Evolutionary conservation across 768 basidiomycete genomes (phyloP).

Genomic region (Chalciporus pseudorubinellus): DNA sequence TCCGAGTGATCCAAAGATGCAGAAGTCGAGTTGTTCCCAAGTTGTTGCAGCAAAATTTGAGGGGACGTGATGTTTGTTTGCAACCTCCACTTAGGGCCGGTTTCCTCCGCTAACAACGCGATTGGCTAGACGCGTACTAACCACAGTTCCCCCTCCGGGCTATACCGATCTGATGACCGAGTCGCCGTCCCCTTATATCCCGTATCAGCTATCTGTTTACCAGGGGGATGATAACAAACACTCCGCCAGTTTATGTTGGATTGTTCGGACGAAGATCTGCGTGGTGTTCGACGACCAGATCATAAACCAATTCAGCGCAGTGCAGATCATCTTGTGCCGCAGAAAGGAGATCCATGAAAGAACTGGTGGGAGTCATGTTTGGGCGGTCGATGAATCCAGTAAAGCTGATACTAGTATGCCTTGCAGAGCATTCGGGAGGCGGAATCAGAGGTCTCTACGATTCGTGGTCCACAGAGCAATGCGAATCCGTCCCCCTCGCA

Average conservation of each 20-base stretch:
- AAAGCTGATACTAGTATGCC: too few relatives aligned
- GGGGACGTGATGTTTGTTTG: too few relatives aligned
- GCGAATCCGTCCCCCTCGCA: neutral
- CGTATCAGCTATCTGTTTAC: neutral
- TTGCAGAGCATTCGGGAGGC: neutral
- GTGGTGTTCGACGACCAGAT: neutral
- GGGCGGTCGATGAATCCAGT: neutral
- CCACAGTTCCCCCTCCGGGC: too few relatives aligned
- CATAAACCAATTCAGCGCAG: neutral
- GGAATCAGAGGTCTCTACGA: neutral
- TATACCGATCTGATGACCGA: neutral
- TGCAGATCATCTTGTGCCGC: neutral
- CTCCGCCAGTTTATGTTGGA: neutral
- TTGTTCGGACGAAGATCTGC: neutral
- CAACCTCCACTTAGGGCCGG: too few relatives aligned
- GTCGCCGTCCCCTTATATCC: neutral
- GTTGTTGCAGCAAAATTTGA: too few relatives aligned
- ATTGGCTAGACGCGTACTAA: too few relatives aligned
- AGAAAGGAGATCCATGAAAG: neutral
- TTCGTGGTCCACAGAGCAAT: too few relatives aligned
- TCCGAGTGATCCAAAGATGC: too few relatives aligned
- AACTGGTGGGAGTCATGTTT: neutral
- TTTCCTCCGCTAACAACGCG: too few relatives aligned
- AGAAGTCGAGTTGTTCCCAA: too few relatives aligned
- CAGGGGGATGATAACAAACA: neutral